Evolutionary conservation across 495 filamentous ascomycete genomes (phyloP).

Genomic region (Cenococcum geophilum): DNA sequence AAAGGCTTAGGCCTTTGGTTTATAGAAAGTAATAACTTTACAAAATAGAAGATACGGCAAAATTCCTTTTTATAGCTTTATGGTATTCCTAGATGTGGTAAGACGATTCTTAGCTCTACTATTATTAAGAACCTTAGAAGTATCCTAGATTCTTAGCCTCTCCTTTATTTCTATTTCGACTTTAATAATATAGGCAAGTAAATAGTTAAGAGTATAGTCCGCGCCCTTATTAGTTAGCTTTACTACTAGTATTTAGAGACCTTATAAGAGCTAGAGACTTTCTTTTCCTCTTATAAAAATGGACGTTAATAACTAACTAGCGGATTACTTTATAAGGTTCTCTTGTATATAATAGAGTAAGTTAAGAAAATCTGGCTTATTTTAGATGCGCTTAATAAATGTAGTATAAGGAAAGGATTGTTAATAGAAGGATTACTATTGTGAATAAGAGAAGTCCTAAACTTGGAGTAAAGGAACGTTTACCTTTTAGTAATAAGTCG

Average conservation of each 20-base stretch:
- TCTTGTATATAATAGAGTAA: slow-evolving; percentile 16
- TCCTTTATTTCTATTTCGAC: slow-evolving; percentile 43
- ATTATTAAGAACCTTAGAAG: slow-evolving; percentile 36
- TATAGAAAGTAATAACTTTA: slow-evolving; percentile 37
- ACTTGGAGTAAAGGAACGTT: slow-evolving; percentile 25
- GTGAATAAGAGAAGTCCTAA: slow-evolving; percentile 11
- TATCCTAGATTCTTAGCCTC: slow-evolving; percentile 28
- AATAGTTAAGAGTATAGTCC: background rate
- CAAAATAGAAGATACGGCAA: slow-evolving; percentile 34
- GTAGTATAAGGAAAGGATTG: background rate
- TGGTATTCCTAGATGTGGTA: slow-evolving; percentile 43
- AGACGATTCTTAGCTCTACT: slow-evolving; percentile 40
- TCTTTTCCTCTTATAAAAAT: slow-evolving; percentile 1
- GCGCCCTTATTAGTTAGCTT: slow-evolving; percentile 11
- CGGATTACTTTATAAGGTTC: slow-evolving; percentile 10
- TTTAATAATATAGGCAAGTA: slow-evolving; percentile 11
- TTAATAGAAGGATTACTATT: slow-evolving; percentile 6
- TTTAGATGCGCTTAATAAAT: slow-evolving; percentile 33
- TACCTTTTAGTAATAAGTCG: slow-evolving; percentile 16
- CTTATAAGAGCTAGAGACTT: background rate
- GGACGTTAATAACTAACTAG: background rate
- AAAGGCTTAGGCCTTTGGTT: slow-evolving; percentile 45
- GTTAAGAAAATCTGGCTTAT: slow-evolving; percentile 24
- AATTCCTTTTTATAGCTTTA: slow-evolving; percentile 41
- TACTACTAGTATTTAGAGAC: background rate